phyloP scores from a whole-genome alignment of 108 stramenopile species.

The Cyclostephanos tholiformis region DNA sequence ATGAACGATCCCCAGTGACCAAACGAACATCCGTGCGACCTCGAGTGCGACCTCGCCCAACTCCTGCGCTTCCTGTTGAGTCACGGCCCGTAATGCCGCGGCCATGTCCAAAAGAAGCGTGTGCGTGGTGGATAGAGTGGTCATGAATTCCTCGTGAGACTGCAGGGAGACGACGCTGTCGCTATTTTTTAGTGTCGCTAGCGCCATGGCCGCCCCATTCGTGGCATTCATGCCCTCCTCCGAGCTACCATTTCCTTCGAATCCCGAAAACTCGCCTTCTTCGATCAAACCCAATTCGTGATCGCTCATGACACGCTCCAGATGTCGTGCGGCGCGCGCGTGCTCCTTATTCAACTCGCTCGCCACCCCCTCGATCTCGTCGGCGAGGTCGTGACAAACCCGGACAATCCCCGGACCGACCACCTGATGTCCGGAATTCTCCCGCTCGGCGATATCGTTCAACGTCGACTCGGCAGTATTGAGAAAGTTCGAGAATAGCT shows the following conservation, averaged over 20 bases:
- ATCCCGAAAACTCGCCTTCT: background rate
- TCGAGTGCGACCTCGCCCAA: conserved; percentile 81
- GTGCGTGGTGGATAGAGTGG: conserved; percentile 53
- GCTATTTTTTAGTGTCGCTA: conserved; percentile 1
- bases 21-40: conserved; percentile 69
- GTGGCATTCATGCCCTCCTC: conserved; percentile 3
- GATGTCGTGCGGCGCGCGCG: conserved; percentile 32
- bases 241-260: background rate
- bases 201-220: conserved; percentile 9
- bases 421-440: conserved; percentile 40
- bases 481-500: conserved; percentile 41
- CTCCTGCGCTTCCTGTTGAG: conserved; percentile 76
- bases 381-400: conserved; percentile 73
- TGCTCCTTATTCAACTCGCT: conserved; percentile 59
- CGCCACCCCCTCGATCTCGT: conserved; percentile 61
- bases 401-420: conserved; percentile 69
- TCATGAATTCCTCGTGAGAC: conserved; percentile 53
- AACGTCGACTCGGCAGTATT: conserved; percentile 32
- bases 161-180: background rate
- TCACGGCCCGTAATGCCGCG: conserved; percentile 63
- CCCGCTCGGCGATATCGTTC: conserved; percentile 28
- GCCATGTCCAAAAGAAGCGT: conserved; percentile 72
- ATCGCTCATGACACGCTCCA: conserved; percentile 51
- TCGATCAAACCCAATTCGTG: conserved; percentile 46
- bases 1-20: conserved; percentile 63